Percentiles rank a stretch among this genome's conserved stretches.
These are phyloP conservation scores for Gynostemma pentaphyllum DNA, from an alignment of 306 rosid species.

Conservation along the genomic window DNA sequence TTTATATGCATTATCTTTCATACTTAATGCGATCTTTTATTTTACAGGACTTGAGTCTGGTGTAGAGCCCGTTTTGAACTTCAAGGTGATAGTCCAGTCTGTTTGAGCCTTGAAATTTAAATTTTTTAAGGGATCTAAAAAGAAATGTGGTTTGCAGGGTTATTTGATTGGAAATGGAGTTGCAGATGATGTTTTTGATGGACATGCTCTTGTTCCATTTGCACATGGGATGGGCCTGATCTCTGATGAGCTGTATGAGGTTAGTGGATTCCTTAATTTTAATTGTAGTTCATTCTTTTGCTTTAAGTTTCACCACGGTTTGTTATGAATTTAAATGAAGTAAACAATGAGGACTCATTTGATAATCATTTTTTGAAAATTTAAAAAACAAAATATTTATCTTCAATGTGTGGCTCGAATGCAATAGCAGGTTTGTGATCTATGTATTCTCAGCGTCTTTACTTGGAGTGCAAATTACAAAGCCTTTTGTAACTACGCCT, in stretches of 20 bases:
- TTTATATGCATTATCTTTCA: background rate
- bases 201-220: slow-evolving; percentile 91
- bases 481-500: too few species aligned
- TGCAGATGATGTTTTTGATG: slow-evolving; percentile 61
- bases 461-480: too few species aligned
- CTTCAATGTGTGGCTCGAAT: too few species aligned
- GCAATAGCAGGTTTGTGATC: too few species aligned
- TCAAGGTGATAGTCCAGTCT: slow-evolving; percentile 41
- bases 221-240: slow-evolving; percentile 92
- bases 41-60: slow-evolving; percentile 56
- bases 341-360: too few species aligned
- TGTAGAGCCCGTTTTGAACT: slow-evolving; percentile 46
- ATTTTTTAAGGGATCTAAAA: background rate
- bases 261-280: slow-evolving; percentile 15
- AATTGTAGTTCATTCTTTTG: background rate
- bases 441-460: too few species aligned
- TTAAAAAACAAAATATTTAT: too few species aligned
- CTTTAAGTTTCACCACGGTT: too few species aligned
- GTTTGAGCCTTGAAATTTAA: slow-evolving; percentile 11
- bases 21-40: background rate
- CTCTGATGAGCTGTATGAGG: slow-evolving; percentile 76
- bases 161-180: slow-evolving; percentile 94
- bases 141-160: slow-evolving; percentile 42
- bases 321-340: too few species aligned
- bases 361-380: too few species aligned